Evolutionary conservation across 83 land plant genomes (phyloP).

Genomic region (Larix sibirica): DNA sequence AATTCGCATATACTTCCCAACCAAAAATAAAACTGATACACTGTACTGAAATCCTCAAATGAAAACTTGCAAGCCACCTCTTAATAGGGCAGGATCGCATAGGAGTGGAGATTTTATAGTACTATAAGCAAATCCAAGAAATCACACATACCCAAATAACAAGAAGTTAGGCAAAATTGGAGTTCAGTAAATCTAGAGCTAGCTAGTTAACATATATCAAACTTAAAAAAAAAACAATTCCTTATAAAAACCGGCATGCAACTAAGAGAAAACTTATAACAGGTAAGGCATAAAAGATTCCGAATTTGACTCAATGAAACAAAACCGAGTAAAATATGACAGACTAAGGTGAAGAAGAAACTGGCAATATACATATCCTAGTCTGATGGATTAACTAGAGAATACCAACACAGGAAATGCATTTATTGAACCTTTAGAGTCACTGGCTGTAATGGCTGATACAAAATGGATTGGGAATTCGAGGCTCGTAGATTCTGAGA

Average conservation of each 20-base stretch:
- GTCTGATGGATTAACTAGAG: not conserved
- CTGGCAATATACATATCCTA: not conserved
- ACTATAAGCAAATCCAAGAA: too few relatives aligned
- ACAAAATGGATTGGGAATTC: constrained; percentile 2
- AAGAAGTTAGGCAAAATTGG: too few relatives aligned
- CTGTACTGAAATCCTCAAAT: too few relatives aligned
- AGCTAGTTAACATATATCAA: too few relatives aligned
- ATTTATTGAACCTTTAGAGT: constrained; percentile 11
- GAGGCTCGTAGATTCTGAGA: not conserved
- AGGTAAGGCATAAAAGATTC: too few relatives aligned
- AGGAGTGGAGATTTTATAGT: too few relatives aligned
- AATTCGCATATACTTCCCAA: not conserved
- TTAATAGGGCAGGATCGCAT: too few relatives aligned
- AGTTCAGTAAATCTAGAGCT: too few relatives aligned
- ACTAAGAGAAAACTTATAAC: not conserved
- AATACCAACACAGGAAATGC: not conserved
- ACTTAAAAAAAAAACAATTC: not conserved
- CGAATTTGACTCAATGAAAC: too few relatives aligned
- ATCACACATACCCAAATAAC: too few relatives aligned
- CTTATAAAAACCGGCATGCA: not conserved
- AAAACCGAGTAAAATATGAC: not conserved
- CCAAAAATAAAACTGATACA: not conserved
- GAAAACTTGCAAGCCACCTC: too few relatives aligned
- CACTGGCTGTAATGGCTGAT: constrained; percentile 14
- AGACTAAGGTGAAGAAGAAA: not conserved